Evolutionary conservation across 257 asterid genomes (phyloP), one percentile per base, ranked within the genome.

Genomic region (Salvia hispanica): DNA sequence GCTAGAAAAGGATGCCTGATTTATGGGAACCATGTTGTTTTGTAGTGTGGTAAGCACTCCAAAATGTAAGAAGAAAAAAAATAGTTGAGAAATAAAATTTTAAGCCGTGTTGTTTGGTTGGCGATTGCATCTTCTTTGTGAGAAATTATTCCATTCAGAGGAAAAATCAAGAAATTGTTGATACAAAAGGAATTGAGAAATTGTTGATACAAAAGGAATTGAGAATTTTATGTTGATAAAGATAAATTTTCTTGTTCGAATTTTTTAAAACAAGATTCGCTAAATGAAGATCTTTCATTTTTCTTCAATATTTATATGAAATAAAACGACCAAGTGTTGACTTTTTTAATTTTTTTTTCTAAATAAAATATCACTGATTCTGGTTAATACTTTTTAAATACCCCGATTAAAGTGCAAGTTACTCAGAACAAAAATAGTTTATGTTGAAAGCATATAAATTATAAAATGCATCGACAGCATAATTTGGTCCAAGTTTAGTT

Each of bases 1-100:
- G 10, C 64, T 48, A 63, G 63, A 59, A 65, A 64, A 71, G 13
- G 55, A 52, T 51, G 72, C 66, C 73, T 18, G 66, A 36, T 58
- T 64, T 18, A 36, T 42, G 52, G 70, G 60, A 60, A 50, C 15
- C 69, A 21, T 33, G 65, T 62, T 62, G 65, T 62, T 62, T 37
- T 54, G 66, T 70, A 42, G 45, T 61, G 62, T 67, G 62, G 31
- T 5, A n/a, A 34, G 18, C 67, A 12, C 50, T 48, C 9, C 58
- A 25, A 25, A 25, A 25, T 2, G 31, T 1, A 25, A 6, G 9
- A 53, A 10, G 3, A 21, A 53, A 21, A 52, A 7, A 9, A 43
- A 18, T 3, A 36, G 5, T 59, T 59, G 9, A 15, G 7, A 59
- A 58, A 14, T 13, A 37, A 53, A 9, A 54, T 25, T 54, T 9